Base-by-base conservation (phyloP, 192 early-diverging fungal genomes). In the Martensiomyces pterosporus region DNA sequence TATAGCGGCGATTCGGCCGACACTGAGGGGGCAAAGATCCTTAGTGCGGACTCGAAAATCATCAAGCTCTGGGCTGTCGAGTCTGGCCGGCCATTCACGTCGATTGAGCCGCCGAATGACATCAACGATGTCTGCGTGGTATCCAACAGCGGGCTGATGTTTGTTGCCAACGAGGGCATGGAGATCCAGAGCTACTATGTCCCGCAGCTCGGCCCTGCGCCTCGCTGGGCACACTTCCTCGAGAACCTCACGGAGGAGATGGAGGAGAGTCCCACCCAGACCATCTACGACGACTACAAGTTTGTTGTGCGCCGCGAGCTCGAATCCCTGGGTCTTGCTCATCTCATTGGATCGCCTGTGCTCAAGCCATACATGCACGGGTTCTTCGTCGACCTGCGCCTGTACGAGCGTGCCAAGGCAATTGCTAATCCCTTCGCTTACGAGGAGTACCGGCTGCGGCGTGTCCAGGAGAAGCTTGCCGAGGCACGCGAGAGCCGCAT, bases 281-380 rank as follows among this genome's bases (percentile, higher is more conserved):
- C 82, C 29, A 67, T 96, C 32, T 98, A 97, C 77, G 93, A 97
- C 60, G 91, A 98, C 63, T 98, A 98, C 84, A 95, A 96, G 60
- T 98, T 98, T 78, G 88, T 95, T 14, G 89, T 90, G 12, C 81
- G 89, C 49, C 86, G 88, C 45, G 96, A 98, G 57, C 79, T 98
- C 10, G 63, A 82, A 14, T 59, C 75, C 38, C 84, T 98, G 50
- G 89, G 88, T 14, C 76, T 99, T 57, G 87, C 94, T 43, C 91
- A 97, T 52, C 77, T 95, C 16, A 77, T 99, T 47, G 95, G 95
- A 18, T 91, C 91, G 25, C 83, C 88, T 51, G 82, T 94, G 8
- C 82, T 96, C 55, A 92, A 91, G 56, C 88, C 93, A 1, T 98
- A 98, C 57, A 96, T 98, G 93, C 95, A 98, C 67, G 95, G 95